Percentiles rank a stretch among this genome's conserved stretches.
phyloP scores from a whole-genome alignment of 2,329 filamentous ascomycete genomes.

The Amylocarpus encephaloides region DNA sequence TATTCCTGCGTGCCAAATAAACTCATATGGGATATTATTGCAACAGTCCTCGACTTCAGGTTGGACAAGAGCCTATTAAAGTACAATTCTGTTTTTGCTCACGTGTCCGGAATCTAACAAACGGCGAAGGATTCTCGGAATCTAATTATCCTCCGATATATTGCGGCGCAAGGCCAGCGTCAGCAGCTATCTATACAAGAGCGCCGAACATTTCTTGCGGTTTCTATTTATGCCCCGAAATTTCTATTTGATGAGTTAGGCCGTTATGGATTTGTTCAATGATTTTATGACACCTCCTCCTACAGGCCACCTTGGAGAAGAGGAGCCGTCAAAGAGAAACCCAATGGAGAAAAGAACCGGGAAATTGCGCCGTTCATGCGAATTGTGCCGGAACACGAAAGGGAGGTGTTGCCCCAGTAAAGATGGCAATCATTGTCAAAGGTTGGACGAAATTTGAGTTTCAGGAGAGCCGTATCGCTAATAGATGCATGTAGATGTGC shows the following conservation, averaged over 20 bases:
- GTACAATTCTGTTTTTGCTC: too few relatives aligned
- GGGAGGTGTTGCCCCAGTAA: constrained; percentile 45
- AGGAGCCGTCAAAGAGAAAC: not conserved
- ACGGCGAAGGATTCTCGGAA: too few relatives aligned
- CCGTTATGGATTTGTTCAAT: constrained; percentile 1
- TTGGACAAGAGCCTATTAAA: too few relatives aligned
- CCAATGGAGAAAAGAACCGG: not conserved
- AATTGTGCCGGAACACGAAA: constrained; percentile 48
- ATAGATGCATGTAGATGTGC: constrained; percentile 8
- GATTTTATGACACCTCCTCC: not conserved
- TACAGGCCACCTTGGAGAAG: not conserved
- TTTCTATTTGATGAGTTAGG: not conserved
- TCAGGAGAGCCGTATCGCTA: constrained; percentile 13
- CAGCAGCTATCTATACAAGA: too few relatives aligned
- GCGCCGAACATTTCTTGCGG: not conserved
- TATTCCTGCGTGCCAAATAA: too few relatives aligned
- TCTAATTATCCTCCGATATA: too few relatives aligned
- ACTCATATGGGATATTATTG: too few relatives aligned
- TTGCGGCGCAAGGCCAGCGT: too few relatives aligned
- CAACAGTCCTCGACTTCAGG: too few relatives aligned
- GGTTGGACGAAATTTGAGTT: constrained; percentile 45
- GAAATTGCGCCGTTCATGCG: constrained; percentile 36
- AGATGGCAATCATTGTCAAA: constrained; percentile 44
- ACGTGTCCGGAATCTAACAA: too few relatives aligned
- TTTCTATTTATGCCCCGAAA: not conserved